Base-by-base conservation (phyloP, 1,284 basidiomycete genomes). In the Paramarasmius palmivorus region DNA sequence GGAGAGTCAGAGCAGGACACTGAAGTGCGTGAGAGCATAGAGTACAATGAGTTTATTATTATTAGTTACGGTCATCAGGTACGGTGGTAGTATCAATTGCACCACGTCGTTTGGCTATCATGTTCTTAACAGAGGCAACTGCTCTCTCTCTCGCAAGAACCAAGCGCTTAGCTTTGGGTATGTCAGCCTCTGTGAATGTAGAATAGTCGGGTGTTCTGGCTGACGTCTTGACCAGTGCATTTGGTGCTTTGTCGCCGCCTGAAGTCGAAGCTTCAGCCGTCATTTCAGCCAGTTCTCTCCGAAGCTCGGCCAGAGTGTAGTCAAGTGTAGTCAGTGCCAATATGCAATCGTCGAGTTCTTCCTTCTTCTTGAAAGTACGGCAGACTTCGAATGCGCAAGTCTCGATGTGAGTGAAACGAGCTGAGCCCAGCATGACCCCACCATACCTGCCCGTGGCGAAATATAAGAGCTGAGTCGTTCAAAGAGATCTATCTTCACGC, bases 331-430 rank as follows among this genome's bases (percentile, higher is more conserved):
- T 67, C n/a, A 92, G 70, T 19, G 81, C 81, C 4, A 76, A 66
- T 19, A 88, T 69, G 54, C 71, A 76, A 35, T 85, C 83, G 15
- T 80, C 76, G 50, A 89, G 72, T 56, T 88, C 83, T 55, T 91
- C 88, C 44, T 78, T 71, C 36, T 75, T 73, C 57, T 82, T 82
- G 74, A 90, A 89, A 26, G 73, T 70, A 22, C 76, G 76, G 63
- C 91, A 87, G 6, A 90, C 91, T 63, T 91, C 87, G 14, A 76
- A 68, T 1, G 90, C 75, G 62, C 88, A 92, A 3, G 77, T 82
- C 64, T 89, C 84, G 56, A 93, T 89, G 61, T 93, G 91, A 1
- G 78, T 69, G 66, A 93, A 94, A n/a, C 92, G 76, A 9, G 75
- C 79, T 9, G 78, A 75, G 8, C 78, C 79, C 6, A 81, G 68